phyloP scores from a whole-genome alignment of 2,329 filamentous ascomycete genomes.

The Tetracladium maxilliforme region DNA sequence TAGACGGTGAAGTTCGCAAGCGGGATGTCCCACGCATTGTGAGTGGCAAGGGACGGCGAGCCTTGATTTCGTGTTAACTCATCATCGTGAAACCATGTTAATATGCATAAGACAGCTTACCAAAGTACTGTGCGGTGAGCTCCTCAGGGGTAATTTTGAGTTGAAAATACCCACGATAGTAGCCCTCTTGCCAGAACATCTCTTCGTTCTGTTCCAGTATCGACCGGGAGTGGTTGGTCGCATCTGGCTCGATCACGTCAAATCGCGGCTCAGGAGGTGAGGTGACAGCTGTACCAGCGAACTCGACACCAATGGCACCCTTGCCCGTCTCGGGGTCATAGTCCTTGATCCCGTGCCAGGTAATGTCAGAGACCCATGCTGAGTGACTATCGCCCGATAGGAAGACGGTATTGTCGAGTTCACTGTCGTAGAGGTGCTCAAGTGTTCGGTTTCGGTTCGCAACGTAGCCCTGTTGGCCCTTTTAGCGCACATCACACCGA shows the following conservation, averaged over 20 bases:
- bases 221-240: conserved; percentile 28
- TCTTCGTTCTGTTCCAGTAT: conserved; percentile 39
- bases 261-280: conserved; percentile 40
- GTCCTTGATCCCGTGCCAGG: conserved; percentile 36
- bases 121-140: conserved; percentile 51
- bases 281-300: conserved; percentile 52
- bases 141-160: conserved; percentile 40
- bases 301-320: conserved; percentile 45
- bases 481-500: too few relatives aligned
- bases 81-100: too few relatives aligned
- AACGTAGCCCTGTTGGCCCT: conserved; percentile 50
- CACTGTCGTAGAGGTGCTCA: conserved; percentile 47
- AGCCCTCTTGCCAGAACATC: conserved; percentile 59
- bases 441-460: conserved; percentile 60
- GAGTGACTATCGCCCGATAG: conserved; percentile 57
- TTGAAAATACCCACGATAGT: conserved; percentile 62
- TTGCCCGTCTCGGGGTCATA: conserved; percentile 38
- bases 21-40: conserved; percentile 49
- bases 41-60: conserved; percentile 37
- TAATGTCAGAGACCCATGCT: conserved; percentile 46
- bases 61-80: too few relatives aligned
- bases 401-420: conserved; percentile 60
- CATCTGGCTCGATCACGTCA: conserved; percentile 35
- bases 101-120: too few relatives aligned
- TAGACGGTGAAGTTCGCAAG: conserved; percentile 57